Conservation (phyloP, 176 grass and related monocot species). For the Guadua angustifolia region DNA sequence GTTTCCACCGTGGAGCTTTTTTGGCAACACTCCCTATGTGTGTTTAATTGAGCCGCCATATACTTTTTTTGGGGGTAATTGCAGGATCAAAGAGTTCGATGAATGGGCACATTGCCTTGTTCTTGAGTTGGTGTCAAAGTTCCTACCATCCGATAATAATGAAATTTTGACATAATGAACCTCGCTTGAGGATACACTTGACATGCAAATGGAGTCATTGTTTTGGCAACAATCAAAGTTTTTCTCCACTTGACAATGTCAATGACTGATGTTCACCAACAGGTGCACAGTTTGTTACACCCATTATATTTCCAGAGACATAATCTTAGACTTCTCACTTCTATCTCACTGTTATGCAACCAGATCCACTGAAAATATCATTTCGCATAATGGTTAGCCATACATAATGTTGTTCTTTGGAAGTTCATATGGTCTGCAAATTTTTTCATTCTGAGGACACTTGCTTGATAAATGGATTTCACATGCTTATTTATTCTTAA, state of each 20-base stretch:
- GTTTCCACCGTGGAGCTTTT: slow-evolving; percentile 20
- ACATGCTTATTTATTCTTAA: background rate
- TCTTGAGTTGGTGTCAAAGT: slow-evolving; percentile 88
- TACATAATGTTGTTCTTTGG: slow-evolving; percentile 7
- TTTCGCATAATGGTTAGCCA: background rate
- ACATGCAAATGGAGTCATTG: slow-evolving; percentile 99
- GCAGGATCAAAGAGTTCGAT: slow-evolving; percentile 94
- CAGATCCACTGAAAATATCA: slow-evolving; percentile 25
- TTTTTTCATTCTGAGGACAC: background rate
- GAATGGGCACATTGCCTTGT: slow-evolving; percentile 94
- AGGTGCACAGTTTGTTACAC: slow-evolving; percentile 57
- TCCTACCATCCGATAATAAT: slow-evolving; percentile 87
- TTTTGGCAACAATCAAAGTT: slow-evolving; percentile 97
- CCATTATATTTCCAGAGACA: slow-evolving; percentile 13
- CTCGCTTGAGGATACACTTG: slow-evolving; percentile 97
- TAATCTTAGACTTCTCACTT: background rate
- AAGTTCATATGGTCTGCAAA: slow-evolving; percentile 12
- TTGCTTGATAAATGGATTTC: slow-evolving; percentile 30
- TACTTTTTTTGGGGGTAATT: slow-evolving; percentile 15
- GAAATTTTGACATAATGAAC: slow-evolving; percentile 99
- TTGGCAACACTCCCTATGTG: background rate
- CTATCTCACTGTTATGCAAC: slow-evolving; percentile 9
- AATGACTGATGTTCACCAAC: slow-evolving; percentile 99
- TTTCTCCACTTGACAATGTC: slow-evolving; percentile 99
- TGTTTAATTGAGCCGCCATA: background rate